Evolutionary conservation across 768 basidiomycete species (phyloP), one percentile per base, ranked within the genome.

Genomic region (Termitomyces titanicus): DNA sequence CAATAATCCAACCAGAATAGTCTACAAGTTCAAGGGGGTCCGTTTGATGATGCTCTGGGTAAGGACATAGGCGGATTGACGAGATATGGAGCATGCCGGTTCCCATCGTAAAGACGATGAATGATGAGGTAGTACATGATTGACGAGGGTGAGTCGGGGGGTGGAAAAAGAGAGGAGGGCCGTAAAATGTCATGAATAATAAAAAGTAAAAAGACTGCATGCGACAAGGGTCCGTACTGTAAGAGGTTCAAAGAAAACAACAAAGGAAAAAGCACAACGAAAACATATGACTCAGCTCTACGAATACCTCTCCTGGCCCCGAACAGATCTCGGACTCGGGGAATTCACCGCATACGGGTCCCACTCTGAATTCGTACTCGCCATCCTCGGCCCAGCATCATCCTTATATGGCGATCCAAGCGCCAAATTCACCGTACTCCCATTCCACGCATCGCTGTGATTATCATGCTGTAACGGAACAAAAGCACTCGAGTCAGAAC

Each of bases 401-500:
- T 75, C 74, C 25, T 59, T 61, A 55, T 75, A 73, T 17, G 74
- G 72, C 56, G 38, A 25, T 11, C 27, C 42, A 18, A 71, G 63
- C 35, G 71, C 67, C 60, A 86, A 65, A 62, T 75, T 79, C 34
- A 68, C 66, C 18, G 67, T 75, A 65, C 84, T 87, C 45, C 75
- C 73, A 60, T 82, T 82, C 84, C 84, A 86, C 46, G 78, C 75
- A 61, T 74, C 76, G 61, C 79, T 82, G 52, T 73, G 61, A 63
- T 82, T 84, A 53, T 79, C 80, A 65, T 85, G 85, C 60, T 82
- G 80, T 63, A 90, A 67, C n/a, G 88, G 88, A 49, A 86, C 73
- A 63, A 89, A 89, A 34, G 86, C 80, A 58, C 84, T 85, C 63
- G 85, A 83, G 71, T 86, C 82, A 58, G 85, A 84, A 70, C 70